phyloP scores from a whole-genome alignment of 1,284 basidiomycete genomes.

The Phellopilus nigrolimitatus region DNA sequence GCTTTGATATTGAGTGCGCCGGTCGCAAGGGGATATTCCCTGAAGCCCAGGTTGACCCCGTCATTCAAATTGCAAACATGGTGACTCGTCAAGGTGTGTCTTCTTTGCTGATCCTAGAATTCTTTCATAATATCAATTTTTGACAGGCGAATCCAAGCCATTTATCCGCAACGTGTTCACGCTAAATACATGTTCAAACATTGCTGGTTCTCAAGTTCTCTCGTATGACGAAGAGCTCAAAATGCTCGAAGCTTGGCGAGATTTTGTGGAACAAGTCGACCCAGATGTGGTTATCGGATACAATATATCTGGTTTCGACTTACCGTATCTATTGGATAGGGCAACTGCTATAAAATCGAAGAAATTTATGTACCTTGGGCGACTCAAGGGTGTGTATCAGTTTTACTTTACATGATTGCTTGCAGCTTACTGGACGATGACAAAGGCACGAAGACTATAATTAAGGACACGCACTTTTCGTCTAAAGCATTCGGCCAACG shows the following conservation, averaged over 20 bases:
- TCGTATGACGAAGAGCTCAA: conserved; percentile 72
- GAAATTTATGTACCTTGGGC: conserved; percentile 76
- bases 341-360: conserved; percentile 74
- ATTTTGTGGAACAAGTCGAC: conserved; percentile 84
- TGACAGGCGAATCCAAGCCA: conserved; percentile 77
- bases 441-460: conserved; percentile 68
- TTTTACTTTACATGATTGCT: background rate
- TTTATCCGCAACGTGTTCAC: conserved; percentile 97
- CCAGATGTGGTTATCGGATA: conserved; percentile 94
- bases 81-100: conserved; percentile 84
- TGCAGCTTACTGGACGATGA: conserved; percentile 2
- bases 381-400: conserved; percentile 59
- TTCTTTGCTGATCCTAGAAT: background rate
- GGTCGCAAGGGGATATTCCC: conserved; percentile 95
- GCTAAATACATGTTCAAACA: conserved; percentile 86
- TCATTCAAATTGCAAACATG: conserved; percentile 98
- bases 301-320: conserved; percentile 88
- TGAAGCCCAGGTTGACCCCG: conserved; percentile 82
- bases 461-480: conserved; percentile 91
- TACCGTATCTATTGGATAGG: conserved; percentile 89
- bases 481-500: conserved; percentile 95
- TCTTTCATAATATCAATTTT: background rate
- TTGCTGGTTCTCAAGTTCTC: conserved; percentile 93
- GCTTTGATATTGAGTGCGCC: conserved; percentile 97
- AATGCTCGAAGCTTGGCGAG: conserved; percentile 75